Conservation (phyloP, 2,329 filamentous ascomycete species). For the Rosellinia necatrix region DNA sequence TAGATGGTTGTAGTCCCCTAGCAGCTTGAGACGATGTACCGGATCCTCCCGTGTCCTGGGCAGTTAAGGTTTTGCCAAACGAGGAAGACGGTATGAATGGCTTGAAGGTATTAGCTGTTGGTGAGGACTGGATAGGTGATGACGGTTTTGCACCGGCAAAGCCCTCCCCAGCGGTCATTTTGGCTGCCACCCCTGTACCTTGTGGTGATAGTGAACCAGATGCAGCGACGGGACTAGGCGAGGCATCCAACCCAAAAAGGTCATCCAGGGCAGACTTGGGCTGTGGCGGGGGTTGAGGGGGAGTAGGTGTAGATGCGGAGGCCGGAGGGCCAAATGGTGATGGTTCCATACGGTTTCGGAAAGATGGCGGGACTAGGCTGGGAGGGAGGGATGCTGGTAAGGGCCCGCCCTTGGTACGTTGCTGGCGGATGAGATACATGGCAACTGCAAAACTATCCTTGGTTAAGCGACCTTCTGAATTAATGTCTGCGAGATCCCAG, state of each 20-base stretch:
- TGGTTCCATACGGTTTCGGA: constrained; percentile 66
- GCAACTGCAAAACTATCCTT: constrained; percentile 95
- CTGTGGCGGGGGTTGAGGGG: constrained; percentile 45
- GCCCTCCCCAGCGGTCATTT: constrained; percentile 59
- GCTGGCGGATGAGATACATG: constrained; percentile 94
- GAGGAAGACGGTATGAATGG: constrained; percentile 91
- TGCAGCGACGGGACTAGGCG: constrained; percentile 57
- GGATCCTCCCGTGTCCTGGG: constrained; percentile 74
- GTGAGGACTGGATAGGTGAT: constrained; percentile 58
- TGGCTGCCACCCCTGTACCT: constrained; percentile 55
- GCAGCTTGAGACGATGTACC: constrained; percentile 47
- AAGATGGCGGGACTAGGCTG: constrained; percentile 82
- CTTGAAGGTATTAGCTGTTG: constrained; percentile 68
- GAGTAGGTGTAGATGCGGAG: constrained; percentile 28
- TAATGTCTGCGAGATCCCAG: constrained; percentile 96
- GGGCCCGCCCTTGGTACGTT: constrained; percentile 72
- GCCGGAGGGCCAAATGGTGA: constrained; percentile 57
- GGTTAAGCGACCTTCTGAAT: constrained; percentile 82
- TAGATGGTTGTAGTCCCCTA: constrained; percentile 24
- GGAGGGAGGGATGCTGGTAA: constrained; percentile 79
- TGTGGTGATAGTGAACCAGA: constrained; percentile 73
- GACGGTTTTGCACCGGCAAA: constrained; percentile 61
- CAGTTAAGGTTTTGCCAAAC: constrained; percentile 82
- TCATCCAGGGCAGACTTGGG: constrained; percentile 89
- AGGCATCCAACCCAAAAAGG: constrained; percentile 86